Evolutionary conservation across 495 filamentous ascomycete genomes (phyloP).

Genomic region (Penicillium diatomitis): DNA sequence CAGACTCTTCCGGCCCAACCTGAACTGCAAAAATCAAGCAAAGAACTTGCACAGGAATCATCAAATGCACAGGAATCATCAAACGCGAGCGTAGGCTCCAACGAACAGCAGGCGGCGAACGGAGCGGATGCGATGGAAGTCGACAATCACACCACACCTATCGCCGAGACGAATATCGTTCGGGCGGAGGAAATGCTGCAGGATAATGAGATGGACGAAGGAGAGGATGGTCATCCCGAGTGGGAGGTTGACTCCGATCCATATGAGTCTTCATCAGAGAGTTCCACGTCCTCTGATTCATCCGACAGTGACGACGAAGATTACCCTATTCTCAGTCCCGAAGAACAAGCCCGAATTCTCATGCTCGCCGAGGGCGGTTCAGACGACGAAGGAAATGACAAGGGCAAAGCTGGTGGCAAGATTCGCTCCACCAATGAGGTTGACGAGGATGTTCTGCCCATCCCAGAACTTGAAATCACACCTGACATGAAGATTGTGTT

Average conservation of each 20-base stretch:
- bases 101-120: background rate
- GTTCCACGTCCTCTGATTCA: constrained; percentile 41
- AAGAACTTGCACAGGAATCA: background rate
- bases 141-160: constrained; percentile 14
- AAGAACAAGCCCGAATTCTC: constrained; percentile 69
- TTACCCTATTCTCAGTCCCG: constrained; percentile 62
- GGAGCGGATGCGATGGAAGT: constrained; percentile 27
- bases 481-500: constrained; percentile 64
- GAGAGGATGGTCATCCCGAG: constrained; percentile 58
- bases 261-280: constrained; percentile 47
- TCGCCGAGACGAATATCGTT: constrained; percentile 4
- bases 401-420: constrained; percentile 36
- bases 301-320: constrained; percentile 62
- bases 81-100: constrained; percentile 1
- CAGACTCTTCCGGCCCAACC: background rate
- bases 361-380: constrained; percentile 65
- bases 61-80: constrained; percentile 5
- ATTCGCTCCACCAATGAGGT: constrained; percentile 69
- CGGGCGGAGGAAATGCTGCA: background rate
- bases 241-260: constrained; percentile 61
- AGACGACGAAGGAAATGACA: constrained; percentile 57
- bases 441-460: constrained; percentile 54
- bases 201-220: constrained; percentile 24
- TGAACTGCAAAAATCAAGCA: background rate
- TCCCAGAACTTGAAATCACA: constrained; percentile 65